Base-by-base conservation (phyloP, 768 basidiomycete species). In the Suillus decipiens region DNA sequence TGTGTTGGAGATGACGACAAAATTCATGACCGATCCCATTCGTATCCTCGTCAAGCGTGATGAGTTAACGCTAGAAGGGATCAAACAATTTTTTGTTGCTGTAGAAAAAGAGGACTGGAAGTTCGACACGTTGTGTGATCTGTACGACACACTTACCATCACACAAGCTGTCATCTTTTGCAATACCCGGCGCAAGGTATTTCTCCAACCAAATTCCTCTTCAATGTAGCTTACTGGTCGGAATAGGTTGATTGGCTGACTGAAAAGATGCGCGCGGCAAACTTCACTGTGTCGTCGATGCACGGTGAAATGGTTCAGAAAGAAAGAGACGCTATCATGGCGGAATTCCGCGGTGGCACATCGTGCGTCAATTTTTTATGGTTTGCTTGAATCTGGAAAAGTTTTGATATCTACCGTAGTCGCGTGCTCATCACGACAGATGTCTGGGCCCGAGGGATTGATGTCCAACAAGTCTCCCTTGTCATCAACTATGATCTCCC, bases 101-200 rank as follows among this genome's bases (percentile, higher is more conserved):
- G 96, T 99, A 61, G 96, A 98, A 79, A 97, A 98, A 80, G 96
- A 99, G 77, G 96, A 99, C 73, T 98, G 96, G 96, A 99, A 99
- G 75, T 96, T 97, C 72, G 96, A 98, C 78, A 98, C 96, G 0
- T 84, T 99, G 37, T 97, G 93, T 74, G 96, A 97, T 79, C 80
- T 99, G 55, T 99, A 97, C 78, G 96, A 99, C 77, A 98, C 96
- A 34, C 87, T 99, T 68, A 98, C 96, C 60, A 98, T 99, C 76
- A 98, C 96, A 8, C 96, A 98, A 84, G 96, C 96, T 55, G 96
- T 99, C 75, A 97, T 99, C 74, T 98, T 99, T 81, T 99, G 96
- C 81, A 98, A 98, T 81, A 98, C 95, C 17, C 86, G 94, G 70
- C 85, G 96, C 81, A 99, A 98, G 90, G 96, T 92, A 55, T 17